Evolutionary conservation across 1,284 basidiomycete genomes (phyloP), one percentile per base, ranked within the genome.

Genomic region (Melampsora larici-populina): DNA sequence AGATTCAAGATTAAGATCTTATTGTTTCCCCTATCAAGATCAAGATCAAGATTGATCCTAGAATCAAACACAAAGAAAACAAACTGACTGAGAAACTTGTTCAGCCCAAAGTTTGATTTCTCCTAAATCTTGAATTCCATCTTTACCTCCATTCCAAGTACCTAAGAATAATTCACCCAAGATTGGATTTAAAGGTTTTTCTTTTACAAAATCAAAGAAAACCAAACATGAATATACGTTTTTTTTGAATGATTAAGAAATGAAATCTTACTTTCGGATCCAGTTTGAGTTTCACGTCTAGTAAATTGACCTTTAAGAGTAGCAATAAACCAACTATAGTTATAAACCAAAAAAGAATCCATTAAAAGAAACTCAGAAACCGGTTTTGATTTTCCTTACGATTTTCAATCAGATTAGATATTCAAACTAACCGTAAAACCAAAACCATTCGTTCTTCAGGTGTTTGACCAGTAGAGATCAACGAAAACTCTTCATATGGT

Each of bases 171-270:
- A 86, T 83, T 86, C 85, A 85, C 94, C 95, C 36, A 98, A 90
- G 17, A 96, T 93, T 49, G 95, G 95, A 84, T 98, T 98, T 79
- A 98, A 87, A 11, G 95, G 95, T 85, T 92, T 92, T 80, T 96
- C 96, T 0, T 91, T 92, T 90, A 79, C 76, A 36, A 48, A 55
- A 43, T 43, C n/a, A 13, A 26, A 5, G 31, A 15, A 11, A 29
- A 21, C 24, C 49, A 48, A n/a, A 64, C 70, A 17, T 13, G 7
- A n/a, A 26, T 55, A 18, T n/a, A 17, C 21, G 29, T 24, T 29
- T 63, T 18, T 40, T 65, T 51, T 55, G 49, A 62, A 51, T 24
- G 36, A 91, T 92, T 70, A 92, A 86, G 7, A 90, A 92, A 7
- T 90, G 89, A 36, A 36, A 29, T 33, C 9, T 36, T 62, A 68